Conservation (phyloP, 2,329 filamentous ascomycete genomes). For the Fusarium mexicanum region DNA sequence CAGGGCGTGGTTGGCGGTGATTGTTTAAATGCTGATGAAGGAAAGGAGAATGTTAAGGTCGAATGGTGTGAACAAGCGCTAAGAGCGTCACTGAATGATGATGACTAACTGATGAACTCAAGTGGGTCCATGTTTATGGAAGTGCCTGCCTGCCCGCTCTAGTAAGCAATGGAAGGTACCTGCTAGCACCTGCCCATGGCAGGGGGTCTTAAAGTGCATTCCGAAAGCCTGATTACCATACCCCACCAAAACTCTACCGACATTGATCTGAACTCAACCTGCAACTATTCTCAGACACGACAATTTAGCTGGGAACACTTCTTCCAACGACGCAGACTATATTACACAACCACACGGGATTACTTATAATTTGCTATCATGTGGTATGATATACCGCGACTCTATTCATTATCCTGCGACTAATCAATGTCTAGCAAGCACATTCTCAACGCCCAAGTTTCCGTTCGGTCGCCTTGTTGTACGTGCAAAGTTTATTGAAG, state of each 20-base stretch:
- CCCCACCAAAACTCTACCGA: conserved; percentile 31
- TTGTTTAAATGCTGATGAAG: conserved; percentile 2
- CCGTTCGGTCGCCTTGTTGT: conserved; percentile 97
- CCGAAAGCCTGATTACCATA: conserved; percentile 29
- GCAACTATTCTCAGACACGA: background rate
- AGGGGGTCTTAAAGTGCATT: conserved; percentile 12
- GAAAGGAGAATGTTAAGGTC: background rate
- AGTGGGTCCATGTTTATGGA: background rate
- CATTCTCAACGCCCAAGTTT: conserved; percentile 95
- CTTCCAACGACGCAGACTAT: background rate
- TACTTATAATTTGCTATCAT: conserved; percentile 33
- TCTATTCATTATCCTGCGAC: background rate
- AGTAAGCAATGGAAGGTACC: background rate
- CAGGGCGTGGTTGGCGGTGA: conserved; percentile 1
- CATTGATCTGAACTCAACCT: conserved; percentile 9
- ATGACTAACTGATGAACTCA: conserved; percentile 23
- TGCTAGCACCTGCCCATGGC: background rate
- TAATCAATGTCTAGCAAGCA: conserved; percentile 76
- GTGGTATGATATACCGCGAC: conserved; percentile 48
- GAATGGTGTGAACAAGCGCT: conserved; percentile 1
- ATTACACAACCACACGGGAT: background rate
- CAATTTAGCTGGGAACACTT: background rate
- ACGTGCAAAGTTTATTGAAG: conserved; percentile 49
- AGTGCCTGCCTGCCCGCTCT: background rate
- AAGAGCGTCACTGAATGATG: conserved; percentile 18